Base-by-base conservation (phyloP, 2,329 filamentous ascomycete species). In the Penicillium sp. region DNA sequence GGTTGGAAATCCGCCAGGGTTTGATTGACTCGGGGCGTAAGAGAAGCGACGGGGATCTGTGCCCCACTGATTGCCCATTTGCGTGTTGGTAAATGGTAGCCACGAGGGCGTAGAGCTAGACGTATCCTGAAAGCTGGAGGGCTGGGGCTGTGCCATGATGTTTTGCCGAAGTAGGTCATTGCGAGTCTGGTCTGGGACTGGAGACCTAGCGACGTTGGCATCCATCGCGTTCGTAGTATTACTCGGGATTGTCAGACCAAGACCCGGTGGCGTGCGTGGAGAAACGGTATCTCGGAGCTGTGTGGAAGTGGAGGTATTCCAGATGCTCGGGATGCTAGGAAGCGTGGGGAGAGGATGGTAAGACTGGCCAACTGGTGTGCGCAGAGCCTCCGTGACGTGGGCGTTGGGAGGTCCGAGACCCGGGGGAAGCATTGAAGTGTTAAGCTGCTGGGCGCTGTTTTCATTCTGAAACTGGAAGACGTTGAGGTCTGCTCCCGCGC, bases 231-330 rank as follows among this genome's bases (percentile, higher is more conserved):
- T 48, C 42, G 58, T 47, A 12, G 53, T 47, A 33, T 43, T 35
- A 29, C 27, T 36, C 24, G 42, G 27, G 9, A 50, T 49, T 39
- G 56, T 59, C 12, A 59, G 64, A 26, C 63, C 60, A 5, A 72
- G 58, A 24, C 65, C 66, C 9, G 66, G 63, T 24, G 69, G 69
- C 26, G 68, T 66, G 6, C 70, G 66, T 24, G 71, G 72, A 25
- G 63, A 67, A 13, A 61, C 49, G 35, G 60, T 56, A 35, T 73
- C 73, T 47, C 68, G 70, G 6, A 71, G 58, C n/a, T 68, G 65
- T 12, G 73, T 68, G 1, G 73, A 65, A 47, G 76, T 73, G 26
- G 68, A 66, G 0, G 70, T 69, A 43, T 70, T 74, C 65, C 68
- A 75, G 39, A 77, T 69, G 33, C 68, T 59, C n/a, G 57, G 56